These are phyloP conservation scores for Musa troglodytarum DNA, from an alignment of 176 grass and related monocot species.

Conservation along the genomic window DNA sequence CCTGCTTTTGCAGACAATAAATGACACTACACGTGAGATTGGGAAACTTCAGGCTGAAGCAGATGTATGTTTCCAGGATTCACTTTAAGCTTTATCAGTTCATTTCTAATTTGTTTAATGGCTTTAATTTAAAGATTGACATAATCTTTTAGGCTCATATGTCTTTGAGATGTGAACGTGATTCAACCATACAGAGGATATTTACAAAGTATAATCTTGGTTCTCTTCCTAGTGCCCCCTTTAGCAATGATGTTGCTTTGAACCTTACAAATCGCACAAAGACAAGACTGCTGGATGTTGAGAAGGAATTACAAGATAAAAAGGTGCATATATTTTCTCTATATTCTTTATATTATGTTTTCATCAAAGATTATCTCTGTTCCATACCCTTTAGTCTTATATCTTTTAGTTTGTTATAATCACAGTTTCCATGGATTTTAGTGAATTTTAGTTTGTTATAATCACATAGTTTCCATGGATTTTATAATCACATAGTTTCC, in stretches of 20 bases:
- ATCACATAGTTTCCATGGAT: too few relatives aligned
- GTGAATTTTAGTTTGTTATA: too few relatives aligned
- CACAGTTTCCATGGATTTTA: too few relatives aligned
- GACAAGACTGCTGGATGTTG: slow-evolving; percentile 49
- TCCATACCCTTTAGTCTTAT: too few relatives aligned
- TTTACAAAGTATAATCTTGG: slow-evolving; percentile 76
- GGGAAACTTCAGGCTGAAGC: slow-evolving; percentile 90
- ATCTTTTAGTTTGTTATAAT: too few relatives aligned
- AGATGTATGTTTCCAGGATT: slow-evolving; percentile 47
- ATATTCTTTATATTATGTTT: neutral
- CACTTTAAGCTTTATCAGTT: slow-evolving; percentile 5
- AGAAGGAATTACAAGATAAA: slow-evolving; percentile 76
- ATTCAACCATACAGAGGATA: slow-evolving; percentile 57
- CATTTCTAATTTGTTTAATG: neutral
- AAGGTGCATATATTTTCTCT: slow-evolving; percentile 46
- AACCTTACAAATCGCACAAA: slow-evolving; percentile 61
- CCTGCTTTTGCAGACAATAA: slow-evolving; percentile 25
- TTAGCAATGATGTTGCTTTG: slow-evolving; percentile 53
- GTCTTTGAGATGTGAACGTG: slow-evolving; percentile 44
- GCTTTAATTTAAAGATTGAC: slow-evolving; percentile 11
- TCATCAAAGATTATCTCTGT: too few relatives aligned
- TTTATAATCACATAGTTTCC: too few relatives aligned
- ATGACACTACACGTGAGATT: slow-evolving; percentile 43
- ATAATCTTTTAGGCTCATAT: slow-evolving; percentile 72
- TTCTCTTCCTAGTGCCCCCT: slow-evolving; percentile 52